Conservation (phyloP, 768 basidiomycete species). For the Hemileccinum impolitum region DNA sequence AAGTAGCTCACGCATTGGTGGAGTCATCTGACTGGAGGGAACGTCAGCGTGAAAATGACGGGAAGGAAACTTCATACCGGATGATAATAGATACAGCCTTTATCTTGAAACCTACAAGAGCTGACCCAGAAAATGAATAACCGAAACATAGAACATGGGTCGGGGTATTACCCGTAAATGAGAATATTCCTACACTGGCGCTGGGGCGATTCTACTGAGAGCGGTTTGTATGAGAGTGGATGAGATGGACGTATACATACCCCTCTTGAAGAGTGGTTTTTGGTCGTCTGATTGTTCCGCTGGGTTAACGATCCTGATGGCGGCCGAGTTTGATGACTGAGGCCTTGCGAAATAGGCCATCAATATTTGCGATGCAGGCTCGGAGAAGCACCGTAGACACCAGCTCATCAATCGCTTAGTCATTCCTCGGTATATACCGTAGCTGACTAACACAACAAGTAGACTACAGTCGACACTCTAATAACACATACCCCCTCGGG, state of each 20-base stretch:
- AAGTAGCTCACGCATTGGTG: slow-evolving; percentile 26
- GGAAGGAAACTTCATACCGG: slow-evolving; percentile 43
- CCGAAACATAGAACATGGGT: background rate
- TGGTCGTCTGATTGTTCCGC: slow-evolving; percentile 38
- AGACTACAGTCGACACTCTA: no score
- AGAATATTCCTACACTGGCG: slow-evolving; percentile 88
- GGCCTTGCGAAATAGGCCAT: slow-evolving; percentile 75
- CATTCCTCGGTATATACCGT: slow-evolving; percentile 18
- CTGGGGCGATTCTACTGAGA: slow-evolving; percentile 55
- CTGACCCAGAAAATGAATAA: slow-evolving; percentile 35
- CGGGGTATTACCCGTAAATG: slow-evolving; percentile 72
- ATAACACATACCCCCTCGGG: no score
- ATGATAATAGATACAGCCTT: slow-evolving; percentile 82
- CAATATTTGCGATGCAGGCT: slow-evolving; percentile 7
- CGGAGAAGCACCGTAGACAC: background rate
- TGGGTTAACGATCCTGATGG: slow-evolving; percentile 73
- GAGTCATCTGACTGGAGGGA: slow-evolving; percentile 18
- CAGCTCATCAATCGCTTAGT: slow-evolving; percentile 10
- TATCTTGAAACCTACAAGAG: slow-evolving; percentile 81
- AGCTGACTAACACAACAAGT: background rate
- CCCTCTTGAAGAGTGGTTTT: slow-evolving; percentile 50
- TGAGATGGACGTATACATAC: slow-evolving; percentile 34
- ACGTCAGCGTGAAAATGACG: slow-evolving; percentile 11
- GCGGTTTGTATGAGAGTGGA: slow-evolving; percentile 1
- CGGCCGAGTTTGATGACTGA: slow-evolving; percentile 53